Percentiles rank a stretch among this genome's conserved stretches.
phyloP scores from a whole-genome alignment of 495 filamentous ascomycete species.

The Xylaria cubensis region DNA sequence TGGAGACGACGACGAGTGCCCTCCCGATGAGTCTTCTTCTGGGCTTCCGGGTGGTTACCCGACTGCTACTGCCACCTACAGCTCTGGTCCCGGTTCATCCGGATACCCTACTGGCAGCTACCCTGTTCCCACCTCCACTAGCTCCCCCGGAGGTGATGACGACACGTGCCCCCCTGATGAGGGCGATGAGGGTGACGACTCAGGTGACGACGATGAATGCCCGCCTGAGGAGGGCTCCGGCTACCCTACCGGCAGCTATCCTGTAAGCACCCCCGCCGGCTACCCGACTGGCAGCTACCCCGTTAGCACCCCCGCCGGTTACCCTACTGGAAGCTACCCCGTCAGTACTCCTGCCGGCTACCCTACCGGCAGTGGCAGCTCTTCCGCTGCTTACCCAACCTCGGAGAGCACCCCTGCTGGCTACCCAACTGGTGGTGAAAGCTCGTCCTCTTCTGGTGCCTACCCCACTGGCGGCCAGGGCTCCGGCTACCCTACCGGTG shows the following conservation, averaged over 20 bases:
- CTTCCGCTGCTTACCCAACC: constrained; percentile 14
- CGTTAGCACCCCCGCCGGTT: constrained; percentile 20
- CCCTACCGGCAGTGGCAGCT: background rate
- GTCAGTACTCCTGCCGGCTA: background rate
- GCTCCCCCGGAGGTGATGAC: constrained; percentile 16
- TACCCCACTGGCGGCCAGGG: constrained; percentile 4
- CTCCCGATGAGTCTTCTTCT: constrained; percentile 16
- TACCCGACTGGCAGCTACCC: constrained; percentile 30
- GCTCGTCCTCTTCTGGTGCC: background rate
- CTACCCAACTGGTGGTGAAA: background rate
- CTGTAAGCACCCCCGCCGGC: constrained; percentile 15
- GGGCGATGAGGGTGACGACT: background rate
- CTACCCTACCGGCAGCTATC: constrained; percentile 15
- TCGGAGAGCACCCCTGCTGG: background rate
- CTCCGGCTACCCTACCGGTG: background rate
- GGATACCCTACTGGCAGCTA: constrained; percentile 27
- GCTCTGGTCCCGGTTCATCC: constrained; percentile 11
- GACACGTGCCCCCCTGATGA: constrained; percentile 20
- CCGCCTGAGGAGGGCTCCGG: constrained; percentile 17
- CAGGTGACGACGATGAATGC: constrained; percentile 1
- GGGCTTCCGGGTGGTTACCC: constrained; percentile 22
- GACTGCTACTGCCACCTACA: constrained; percentile 19
- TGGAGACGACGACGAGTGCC: constrained; percentile 17
- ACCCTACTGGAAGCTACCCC: constrained; percentile 10
- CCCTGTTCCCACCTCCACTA: constrained; percentile 25